Evolutionary conservation across 2,329 filamentous ascomycete genomes (phyloP).

Genomic region (Aschersonia sp.): DNA sequence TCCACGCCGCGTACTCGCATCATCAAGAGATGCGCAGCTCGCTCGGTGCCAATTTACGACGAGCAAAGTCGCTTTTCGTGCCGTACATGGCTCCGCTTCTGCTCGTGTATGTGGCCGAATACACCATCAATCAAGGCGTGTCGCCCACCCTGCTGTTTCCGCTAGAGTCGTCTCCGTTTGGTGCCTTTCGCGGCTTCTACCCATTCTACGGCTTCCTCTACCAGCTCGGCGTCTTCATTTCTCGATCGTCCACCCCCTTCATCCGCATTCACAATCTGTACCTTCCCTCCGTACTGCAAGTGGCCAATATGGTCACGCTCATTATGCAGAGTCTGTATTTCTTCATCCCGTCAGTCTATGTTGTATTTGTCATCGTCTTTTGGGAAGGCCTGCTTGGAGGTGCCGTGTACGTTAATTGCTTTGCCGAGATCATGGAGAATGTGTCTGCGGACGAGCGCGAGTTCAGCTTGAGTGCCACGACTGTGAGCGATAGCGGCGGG

Average conservation of each 20-base stretch:
- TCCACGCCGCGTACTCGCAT: constrained; percentile 24
- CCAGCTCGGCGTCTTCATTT: constrained; percentile 89
- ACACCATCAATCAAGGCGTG: constrained; percentile 94
- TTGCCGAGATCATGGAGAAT: constrained; percentile 81
- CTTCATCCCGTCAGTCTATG: constrained; percentile 72
- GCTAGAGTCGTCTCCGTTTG: constrained; percentile 60
- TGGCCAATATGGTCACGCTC: constrained; percentile 61
- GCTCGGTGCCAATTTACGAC: constrained; percentile 41
- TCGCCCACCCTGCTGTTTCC: constrained; percentile 83
- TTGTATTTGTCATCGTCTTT: constrained; percentile 76
- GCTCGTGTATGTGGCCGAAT: constrained; percentile 89
- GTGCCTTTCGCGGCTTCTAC: constrained; percentile 75
- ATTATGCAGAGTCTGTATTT: constrained; percentile 62
- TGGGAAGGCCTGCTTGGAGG: constrained; percentile 92
- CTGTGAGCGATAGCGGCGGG: constrained; percentile 80
- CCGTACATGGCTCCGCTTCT: constrained; percentile 81
- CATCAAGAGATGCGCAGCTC: constrained; percentile 13
- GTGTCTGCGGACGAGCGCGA: constrained; percentile 67
- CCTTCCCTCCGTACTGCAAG: constrained; percentile 65
- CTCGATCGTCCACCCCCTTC: constrained; percentile 80
- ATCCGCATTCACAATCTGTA: constrained; percentile 71
- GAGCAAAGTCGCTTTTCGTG: constrained; percentile 56
- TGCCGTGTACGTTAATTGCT: constrained; percentile 88
- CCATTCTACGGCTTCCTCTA: constrained; percentile 92
- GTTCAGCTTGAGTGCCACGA: constrained; percentile 80